phyloP scores from a whole-genome alignment of 768 basidiomycete genomes.

The Boletus sp. region DNA sequence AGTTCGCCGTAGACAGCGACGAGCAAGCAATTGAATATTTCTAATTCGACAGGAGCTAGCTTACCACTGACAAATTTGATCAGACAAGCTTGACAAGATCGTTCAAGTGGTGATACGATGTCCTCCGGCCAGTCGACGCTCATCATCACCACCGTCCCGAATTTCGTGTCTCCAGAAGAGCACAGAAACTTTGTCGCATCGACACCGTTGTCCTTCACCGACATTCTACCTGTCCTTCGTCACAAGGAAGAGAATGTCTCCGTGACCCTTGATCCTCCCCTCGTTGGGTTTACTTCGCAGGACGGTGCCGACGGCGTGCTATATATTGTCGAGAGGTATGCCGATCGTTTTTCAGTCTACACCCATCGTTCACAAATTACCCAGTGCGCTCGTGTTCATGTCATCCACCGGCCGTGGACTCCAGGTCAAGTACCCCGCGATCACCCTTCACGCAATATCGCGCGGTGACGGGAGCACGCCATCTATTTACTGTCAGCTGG shows the following conservation, averaged over 20 bases:
- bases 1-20: not conserved
- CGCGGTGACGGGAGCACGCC: slow-evolving; percentile 47
- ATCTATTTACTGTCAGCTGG: slow-evolving; percentile 91
- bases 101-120: not conserved
- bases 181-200: slow-evolving; percentile 64
- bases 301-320: slow-evolving; percentile 62
- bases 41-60: not conserved
- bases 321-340: slow-evolving; percentile 84
- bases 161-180: slow-evolving; percentile 58
- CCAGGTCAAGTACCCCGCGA: slow-evolving; percentile 81
- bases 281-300: slow-evolving; percentile 53
- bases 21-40: not conserved
- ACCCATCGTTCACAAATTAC: slow-evolving; percentile 1
- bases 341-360: slow-evolving; percentile 3
- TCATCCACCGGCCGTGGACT: slow-evolving; percentile 69
- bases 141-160: slow-evolving; percentile 41
- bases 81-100: not conserved
- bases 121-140: slow-evolving; percentile 16
- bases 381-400: slow-evolving; percentile 75
- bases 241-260: slow-evolving; percentile 72
- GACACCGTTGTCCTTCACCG: slow-evolving; percentile 79
- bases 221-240: slow-evolving; percentile 80
- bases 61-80: not conserved
- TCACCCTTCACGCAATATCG: slow-evolving; percentile 92
- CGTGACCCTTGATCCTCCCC: slow-evolving; percentile 63